Percentiles rank a stretch among this genome's conserved stretches.
Conservation (phyloP, 164 flowering plant species). For the Nymphaea thermarum region DNA sequence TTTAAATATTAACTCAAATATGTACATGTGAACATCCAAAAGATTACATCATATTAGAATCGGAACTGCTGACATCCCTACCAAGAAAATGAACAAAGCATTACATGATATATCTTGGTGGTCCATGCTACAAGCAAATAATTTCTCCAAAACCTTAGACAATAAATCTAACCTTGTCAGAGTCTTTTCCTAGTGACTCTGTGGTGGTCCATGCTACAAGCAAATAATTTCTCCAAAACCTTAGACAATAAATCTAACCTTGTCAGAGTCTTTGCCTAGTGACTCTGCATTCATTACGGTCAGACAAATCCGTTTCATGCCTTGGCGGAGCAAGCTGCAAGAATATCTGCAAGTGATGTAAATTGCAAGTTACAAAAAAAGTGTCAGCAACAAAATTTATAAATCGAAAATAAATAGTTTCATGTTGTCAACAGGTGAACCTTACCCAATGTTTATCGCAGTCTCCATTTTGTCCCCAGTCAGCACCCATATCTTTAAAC, state of each 20-base stretch:
- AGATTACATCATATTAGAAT: no score
- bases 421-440: constrained; percentile 1
- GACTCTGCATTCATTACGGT: constrained; percentile 5
- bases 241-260: neutral
- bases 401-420: no score
- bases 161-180: neutral
- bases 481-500: constrained; percentile 92
- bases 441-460: constrained; percentile 91
- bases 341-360: constrained; percentile 48
- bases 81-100: neutral
- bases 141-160: neutral
- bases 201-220: neutral
- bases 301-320: constrained; percentile 84
- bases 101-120: neutral
- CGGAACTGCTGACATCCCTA: no score
- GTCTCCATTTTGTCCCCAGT: constrained; percentile 99
- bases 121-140: neutral
- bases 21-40: no score
- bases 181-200: neutral
- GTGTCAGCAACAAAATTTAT: no score
- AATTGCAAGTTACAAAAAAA: neutral
- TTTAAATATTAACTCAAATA: no score
- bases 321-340: constrained; percentile 85
- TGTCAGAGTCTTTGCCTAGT: neutral
- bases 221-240: neutral